Evolutionary conservation across 805 yeast genomes (phyloP).

Genomic region (Nakazawaea wickerhamii): DNA sequence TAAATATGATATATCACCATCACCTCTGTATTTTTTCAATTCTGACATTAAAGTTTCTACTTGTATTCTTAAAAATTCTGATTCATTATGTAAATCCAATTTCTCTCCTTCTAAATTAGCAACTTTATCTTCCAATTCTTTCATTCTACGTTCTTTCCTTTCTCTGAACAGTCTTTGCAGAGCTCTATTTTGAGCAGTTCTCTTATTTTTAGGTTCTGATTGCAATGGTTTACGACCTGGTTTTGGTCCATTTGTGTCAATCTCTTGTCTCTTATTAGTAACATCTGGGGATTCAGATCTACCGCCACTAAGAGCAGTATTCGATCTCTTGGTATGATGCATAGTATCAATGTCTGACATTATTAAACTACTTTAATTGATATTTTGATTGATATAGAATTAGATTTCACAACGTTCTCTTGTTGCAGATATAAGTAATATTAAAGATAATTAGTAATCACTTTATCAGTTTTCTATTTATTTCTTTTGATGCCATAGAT

Average conservation of each 20-base stretch:
- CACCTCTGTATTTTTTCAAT: constrained; percentile 52
- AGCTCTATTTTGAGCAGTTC: constrained; percentile 96
- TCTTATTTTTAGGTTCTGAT: constrained; percentile 71
- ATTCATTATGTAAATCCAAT: constrained; percentile 61
- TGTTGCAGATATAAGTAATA: too few species aligned
- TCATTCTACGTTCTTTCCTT: constrained; percentile 82
- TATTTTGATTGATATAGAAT: not conserved
- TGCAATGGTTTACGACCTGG: constrained; percentile 80
- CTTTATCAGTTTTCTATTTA: too few species aligned
- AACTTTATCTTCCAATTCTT: constrained; percentile 79
- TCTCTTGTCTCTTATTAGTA: constrained; percentile 11
- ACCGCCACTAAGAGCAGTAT: not conserved
- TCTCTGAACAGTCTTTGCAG: constrained; percentile 98
- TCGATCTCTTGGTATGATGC: constrained; percentile 1
- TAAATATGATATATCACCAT: constrained; percentile 6
- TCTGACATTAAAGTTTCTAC: constrained; percentile 70
- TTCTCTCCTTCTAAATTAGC: constrained; percentile 65
- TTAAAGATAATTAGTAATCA: too few species aligned
- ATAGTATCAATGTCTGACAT: constrained; percentile 1
- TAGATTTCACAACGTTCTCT: too few species aligned
- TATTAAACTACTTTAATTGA: not conserved
- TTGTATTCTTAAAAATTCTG: constrained; percentile 69
- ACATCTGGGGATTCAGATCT: constrained; percentile 1
- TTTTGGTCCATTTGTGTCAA: constrained; percentile 27
- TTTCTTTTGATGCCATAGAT: too few species aligned